Base-by-base conservation (phyloP, 2,329 filamentous ascomycete species). In the Arachnopeziza araneosa region DNA sequence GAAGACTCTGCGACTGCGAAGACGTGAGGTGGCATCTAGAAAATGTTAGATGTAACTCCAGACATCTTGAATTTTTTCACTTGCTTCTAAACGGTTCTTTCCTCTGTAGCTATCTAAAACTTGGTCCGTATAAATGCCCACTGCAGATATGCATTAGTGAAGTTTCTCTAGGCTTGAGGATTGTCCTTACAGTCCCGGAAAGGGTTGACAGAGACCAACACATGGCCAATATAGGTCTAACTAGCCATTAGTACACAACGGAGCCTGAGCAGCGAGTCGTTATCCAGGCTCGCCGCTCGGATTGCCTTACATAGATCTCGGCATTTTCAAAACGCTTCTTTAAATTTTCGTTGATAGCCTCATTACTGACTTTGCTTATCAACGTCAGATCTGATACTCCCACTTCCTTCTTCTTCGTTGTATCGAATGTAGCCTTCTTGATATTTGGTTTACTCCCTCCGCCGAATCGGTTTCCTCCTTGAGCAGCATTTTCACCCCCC, bases 301-400 rank as follows among this genome's bases (percentile, higher is more conserved):
- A 44, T 22, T 48, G 57, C 23, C 71, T 65, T 69, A 87, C 84
- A 80, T 99, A 99, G 75, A 99, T 99, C 78, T 99, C 93, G 75
- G 83, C 88, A 81, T 93, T 93, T 74, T 98, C 91, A 76, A 99
- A 99, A 64, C 95, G 87, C 80, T 98, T 96, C 82, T 97, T 96
- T 75, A 99, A 75, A 75, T 99, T 99, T 60, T 98, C 95, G 79
- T 99, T 99, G 81, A 99, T 99, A 63, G 93, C 93, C 76, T 99
- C 95, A 76, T 99, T 98, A 67, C 93, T 96, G 66, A 99, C 96
- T 77, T 98, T 98, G 81, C 93, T 97, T 73, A 99, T 89, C 70
- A 99, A 81, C 3, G 95, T 99, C 74, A 99, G 83, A 81, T 99
- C 95, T 58, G 95, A 97, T 58, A 99, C 95, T 67, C 95, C 95